phyloP scores from a whole-genome alignment of 2,329 filamentous ascomycete species.

The Sordariomycetes sp. region DNA sequence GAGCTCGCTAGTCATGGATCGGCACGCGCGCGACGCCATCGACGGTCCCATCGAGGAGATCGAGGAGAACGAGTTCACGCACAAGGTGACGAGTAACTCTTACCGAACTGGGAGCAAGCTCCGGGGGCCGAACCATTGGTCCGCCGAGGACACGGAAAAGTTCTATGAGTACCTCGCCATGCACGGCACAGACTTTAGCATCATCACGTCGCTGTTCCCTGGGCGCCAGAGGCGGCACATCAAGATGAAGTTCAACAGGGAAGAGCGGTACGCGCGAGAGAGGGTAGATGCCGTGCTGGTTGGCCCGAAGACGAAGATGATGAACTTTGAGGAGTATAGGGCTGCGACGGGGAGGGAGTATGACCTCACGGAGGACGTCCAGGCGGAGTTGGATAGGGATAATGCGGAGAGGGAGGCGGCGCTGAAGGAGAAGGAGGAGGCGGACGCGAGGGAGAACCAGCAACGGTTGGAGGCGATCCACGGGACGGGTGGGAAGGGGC shows the following conservation, averaged over 20 bases:
- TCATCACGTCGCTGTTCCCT: constrained; percentile 65
- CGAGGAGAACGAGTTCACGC: constrained; percentile 69
- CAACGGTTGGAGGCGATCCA: constrained; percentile 20
- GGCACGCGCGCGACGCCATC: constrained; percentile 47
- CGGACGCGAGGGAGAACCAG: constrained; percentile 31
- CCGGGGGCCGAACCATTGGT: constrained; percentile 55
- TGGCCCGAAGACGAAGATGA: constrained; percentile 40
- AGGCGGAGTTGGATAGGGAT: constrained; percentile 37
- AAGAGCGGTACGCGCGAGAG: constrained; percentile 54
- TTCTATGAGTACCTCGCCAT: constrained; percentile 65
- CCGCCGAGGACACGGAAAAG: constrained; percentile 53
- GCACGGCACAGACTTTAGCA: constrained; percentile 75
- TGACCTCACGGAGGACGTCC: constrained; percentile 39
- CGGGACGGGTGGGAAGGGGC: constrained; percentile 14
- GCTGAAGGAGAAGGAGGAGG: constrained; percentile 26
- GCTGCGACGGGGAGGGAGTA: constrained; percentile 37
- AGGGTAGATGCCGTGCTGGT: constrained; percentile 52
- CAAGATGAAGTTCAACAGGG: constrained; percentile 72
- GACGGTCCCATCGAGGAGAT: constrained; percentile 45
- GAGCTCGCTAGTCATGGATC: constrained; percentile 52
- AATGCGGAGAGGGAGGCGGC: constrained; percentile 30
- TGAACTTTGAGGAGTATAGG: constrained; percentile 49
- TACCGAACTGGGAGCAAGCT: constrained; percentile 50
- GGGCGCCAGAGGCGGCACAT: constrained; percentile 58
- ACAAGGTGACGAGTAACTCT: constrained; percentile 53